Conservation (phyloP, 345 rosid genomes). For the Fremontodendron californicum region DNA sequence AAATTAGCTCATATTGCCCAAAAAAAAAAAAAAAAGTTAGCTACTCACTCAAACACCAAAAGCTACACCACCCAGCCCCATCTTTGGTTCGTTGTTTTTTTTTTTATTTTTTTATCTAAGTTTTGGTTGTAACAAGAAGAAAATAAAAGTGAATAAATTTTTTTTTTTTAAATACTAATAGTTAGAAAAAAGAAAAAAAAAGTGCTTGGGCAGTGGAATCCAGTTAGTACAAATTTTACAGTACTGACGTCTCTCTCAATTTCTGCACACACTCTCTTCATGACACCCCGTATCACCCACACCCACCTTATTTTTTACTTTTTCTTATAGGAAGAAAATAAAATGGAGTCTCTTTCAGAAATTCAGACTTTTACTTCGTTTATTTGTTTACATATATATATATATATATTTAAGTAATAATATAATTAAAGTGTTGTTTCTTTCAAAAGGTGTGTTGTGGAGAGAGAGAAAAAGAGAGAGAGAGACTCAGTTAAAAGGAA, state of each 20-base stretch:
- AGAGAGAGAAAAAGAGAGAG: constrained; percentile 20
- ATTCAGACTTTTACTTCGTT: neutral
- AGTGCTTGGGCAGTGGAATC: constrained; percentile 1
- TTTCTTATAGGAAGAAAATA: too few species aligned
- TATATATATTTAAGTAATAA: neutral
- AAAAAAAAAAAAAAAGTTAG: too few species aligned
- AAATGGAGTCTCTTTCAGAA: neutral
- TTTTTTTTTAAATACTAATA: too few species aligned
- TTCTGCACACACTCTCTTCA: neutral
- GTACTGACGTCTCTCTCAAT: neutral
- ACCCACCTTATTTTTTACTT: neutral
- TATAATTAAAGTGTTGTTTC: neutral
- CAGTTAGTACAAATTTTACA: neutral
- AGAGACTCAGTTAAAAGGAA: constrained; percentile 19
- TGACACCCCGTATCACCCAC: neutral
- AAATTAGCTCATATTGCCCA: too few species aligned
- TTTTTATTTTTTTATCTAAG: too few species aligned
- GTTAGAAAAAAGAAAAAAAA: too few species aligned
- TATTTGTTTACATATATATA: neutral
- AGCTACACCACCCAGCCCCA: too few species aligned
- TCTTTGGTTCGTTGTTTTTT: too few species aligned
- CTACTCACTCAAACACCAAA: too few species aligned
- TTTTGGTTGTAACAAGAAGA: too few species aligned
- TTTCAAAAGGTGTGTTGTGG: constrained; percentile 26
- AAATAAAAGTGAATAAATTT: too few species aligned